Evolutionary conservation across 2,329 filamentous ascomycete species (phyloP), one percentile per base, ranked within the genome.

Genomic region (Ceratocystis cubensis): DNA sequence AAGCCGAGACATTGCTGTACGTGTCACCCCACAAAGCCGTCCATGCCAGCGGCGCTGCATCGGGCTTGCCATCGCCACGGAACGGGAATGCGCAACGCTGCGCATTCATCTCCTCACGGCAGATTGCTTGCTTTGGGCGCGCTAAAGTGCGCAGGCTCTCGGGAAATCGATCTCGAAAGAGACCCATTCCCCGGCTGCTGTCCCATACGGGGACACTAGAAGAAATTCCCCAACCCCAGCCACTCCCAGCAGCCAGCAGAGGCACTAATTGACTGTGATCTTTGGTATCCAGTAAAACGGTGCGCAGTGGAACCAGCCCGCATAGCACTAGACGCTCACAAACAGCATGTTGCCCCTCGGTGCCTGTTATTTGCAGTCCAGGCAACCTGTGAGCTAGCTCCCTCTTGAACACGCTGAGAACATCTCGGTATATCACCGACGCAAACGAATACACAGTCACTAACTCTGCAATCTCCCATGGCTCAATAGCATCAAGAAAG

Each of bases 381-480:
- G 62, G 17, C 28, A 64, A 2, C 45, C 30, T 61, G 37, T 28
- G 33, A 17, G 45, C 28, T 46, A 28, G 17, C 28, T 15, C 28
- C 53, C 20, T 25, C 28, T 57, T 33, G 6, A 57, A n/a, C 25
- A 15, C 53, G 8, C 48, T 66, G 20, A 68, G 48, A 8, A 61
- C 46, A 45, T 68, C 64, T 4, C 67, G 61, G 45, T 66, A 66
- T 28, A 62, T 30, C 13, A 64, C 53, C 0, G 61, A 61, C 17
- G 53, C 48, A 57, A 68, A 68, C 13, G 61, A 61, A 37, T 68
- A 66, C 7, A 68, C 61, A 1, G 67, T 65, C 6, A 68, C 41
- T 5, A 68, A 7, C n/a, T 66, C 64, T 8, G 67, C 64, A 10
- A 63, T 53, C 62, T 68, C 67, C 67, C 67, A 68, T 10, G 67